Base-by-base conservation (phyloP, 2,329 filamentous ascomycete genomes). In the Fusarium xylarioides region DNA sequence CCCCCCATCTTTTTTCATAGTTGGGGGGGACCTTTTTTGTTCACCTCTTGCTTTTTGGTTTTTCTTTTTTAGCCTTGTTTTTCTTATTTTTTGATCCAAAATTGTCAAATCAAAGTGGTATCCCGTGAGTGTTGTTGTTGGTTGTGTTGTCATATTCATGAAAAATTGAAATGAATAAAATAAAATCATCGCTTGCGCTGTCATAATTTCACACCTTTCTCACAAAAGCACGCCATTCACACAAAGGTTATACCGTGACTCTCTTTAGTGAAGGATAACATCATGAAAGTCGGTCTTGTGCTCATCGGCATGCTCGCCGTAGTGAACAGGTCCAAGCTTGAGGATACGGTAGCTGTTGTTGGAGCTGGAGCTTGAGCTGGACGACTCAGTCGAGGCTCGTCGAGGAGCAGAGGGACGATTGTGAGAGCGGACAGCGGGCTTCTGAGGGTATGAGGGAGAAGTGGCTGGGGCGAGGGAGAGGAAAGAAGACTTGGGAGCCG, bases 261-360 rank as follows among this genome's bases (percentile, higher is more conserved):
- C 62, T 79, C 61, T 66, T 66, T 78, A 84, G 79, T 83, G 81
- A 68, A 85, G 79, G 37, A 82, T 81, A 44, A 86, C 81, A 76
- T 88, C 85, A 80, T 86, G 81, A 79, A 83, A 90, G 83, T 91
- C 89, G 50, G 82, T 84, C 82, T 88, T 86, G 83, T 88, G 83
- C 62, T 87, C 87, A 70, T 85, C 88, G 28, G 83, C 82, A 80
- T 89, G 87, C 84, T 88, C 89, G 73, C 90, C 90, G 81, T 85
- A 90, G 85, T 91, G 88, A 66, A 91, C 89, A 38, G 89, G 89
- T 30, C 88, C 88, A 65, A 92, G 88, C 84, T 90, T 91, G 74
- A 92, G 86, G 80, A 91, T 88, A 66, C 86, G 85, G 74, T 83
- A 82, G 70, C 83, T 79, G 63, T 74, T 77, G 75, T 63, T 70